These are phyloP conservation scores for Saccharomyces hybrid DNA, from an alignment of 1,139 yeast genomes.

Conservation along the genomic window DNA sequence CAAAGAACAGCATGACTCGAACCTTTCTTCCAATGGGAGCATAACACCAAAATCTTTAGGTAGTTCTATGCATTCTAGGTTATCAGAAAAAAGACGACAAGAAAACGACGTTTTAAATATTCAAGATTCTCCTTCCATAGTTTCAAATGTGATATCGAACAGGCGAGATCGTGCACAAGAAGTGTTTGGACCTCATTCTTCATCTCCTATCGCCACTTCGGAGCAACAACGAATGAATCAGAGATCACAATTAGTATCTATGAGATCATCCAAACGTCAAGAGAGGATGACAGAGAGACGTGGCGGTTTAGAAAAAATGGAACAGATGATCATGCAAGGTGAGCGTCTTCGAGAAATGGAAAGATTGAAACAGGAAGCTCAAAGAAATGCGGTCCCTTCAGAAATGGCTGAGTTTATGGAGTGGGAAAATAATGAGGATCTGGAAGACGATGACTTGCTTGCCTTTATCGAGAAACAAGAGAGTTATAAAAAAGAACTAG, in stretches of 20 bases:
- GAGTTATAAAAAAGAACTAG: slow-evolving; percentile 16
- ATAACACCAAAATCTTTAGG: not conserved
- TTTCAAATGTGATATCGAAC: not conserved
- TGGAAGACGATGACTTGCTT: slow-evolving; percentile 25
- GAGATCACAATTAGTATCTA: slow-evolving; percentile 3
- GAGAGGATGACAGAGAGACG: slow-evolving; percentile 12
- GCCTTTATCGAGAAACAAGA: slow-evolving; percentile 18
- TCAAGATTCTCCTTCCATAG: not conserved
- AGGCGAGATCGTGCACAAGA: not conserved
- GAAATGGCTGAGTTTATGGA: slow-evolving; percentile 17
- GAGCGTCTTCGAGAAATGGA: slow-evolving; percentile 16
- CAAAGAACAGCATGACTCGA: not conserved
- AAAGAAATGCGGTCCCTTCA: slow-evolving; percentile 14
- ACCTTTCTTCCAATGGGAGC: not conserved
- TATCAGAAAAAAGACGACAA: not conserved
- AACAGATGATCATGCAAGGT: slow-evolving; percentile 20
- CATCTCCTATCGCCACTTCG: slow-evolving; percentile 5
- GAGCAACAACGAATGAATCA: not conserved
- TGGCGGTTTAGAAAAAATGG: slow-evolving; percentile 24
- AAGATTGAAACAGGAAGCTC: slow-evolving; percentile 16
- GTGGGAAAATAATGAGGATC: slow-evolving; percentile 13
- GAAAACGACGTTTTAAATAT: not conserved
- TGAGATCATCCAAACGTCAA: slow-evolving; percentile 7
- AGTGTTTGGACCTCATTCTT: not conserved
- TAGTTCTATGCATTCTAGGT: not conserved